These are phyloP conservation scores for Lactarius sp. DNA, from an alignment of 768 basidiomycete genomes.

Conservation along the genomic window DNA sequence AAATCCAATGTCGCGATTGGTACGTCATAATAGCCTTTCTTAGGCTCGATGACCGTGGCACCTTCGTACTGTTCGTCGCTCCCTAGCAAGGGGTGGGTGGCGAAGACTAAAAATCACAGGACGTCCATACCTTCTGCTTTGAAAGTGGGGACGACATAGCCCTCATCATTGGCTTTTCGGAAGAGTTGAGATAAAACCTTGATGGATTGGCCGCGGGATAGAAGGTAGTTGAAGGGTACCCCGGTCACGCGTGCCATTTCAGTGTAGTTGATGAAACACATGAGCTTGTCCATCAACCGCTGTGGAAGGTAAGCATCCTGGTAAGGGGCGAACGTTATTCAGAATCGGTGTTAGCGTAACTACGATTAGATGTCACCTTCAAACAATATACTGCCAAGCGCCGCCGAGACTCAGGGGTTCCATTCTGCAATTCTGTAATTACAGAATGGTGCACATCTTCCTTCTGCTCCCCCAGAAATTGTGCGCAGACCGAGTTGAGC, in stretches of 20 bases:
- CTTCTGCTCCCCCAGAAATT: slow-evolving; percentile 97
- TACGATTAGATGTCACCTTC: slow-evolving; percentile 54
- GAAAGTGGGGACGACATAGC: slow-evolving; percentile 81
- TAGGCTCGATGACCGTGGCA: slow-evolving; percentile 97
- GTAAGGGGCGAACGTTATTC: neutral
- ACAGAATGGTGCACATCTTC: slow-evolving; percentile 99
- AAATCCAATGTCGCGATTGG: slow-evolving; percentile 99
- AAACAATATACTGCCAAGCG: slow-evolving; percentile 96
- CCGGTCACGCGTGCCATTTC: slow-evolving; percentile 99
- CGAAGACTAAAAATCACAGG: neutral
- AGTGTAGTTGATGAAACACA: slow-evolving; percentile 98
- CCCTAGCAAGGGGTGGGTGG: slow-evolving; percentile 40
- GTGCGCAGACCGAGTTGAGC: slow-evolving; percentile 95
- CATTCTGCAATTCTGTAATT: slow-evolving; percentile 96
- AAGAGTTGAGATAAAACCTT: slow-evolving; percentile 96
- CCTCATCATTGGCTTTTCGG: slow-evolving; percentile 87
- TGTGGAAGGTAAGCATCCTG: slow-evolving; percentile 99
- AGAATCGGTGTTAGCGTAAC: neutral
- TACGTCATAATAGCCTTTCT: slow-evolving; percentile 91
- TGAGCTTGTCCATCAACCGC: slow-evolving; percentile 91
- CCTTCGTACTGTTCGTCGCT: slow-evolving; percentile 97
- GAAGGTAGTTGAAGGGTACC: slow-evolving; percentile 96
- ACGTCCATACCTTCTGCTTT: slow-evolving; percentile 69
- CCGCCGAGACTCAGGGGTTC: slow-evolving; percentile 87
- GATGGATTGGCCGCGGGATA: slow-evolving; percentile 95